A percentile compares a stretch with the other conserved stretches of the same genome.
These are phyloP conservation scores for Phoma sp. DNA, from an alignment of 2,329 filamentous ascomycete species.

Conservation along the genomic window DNA sequence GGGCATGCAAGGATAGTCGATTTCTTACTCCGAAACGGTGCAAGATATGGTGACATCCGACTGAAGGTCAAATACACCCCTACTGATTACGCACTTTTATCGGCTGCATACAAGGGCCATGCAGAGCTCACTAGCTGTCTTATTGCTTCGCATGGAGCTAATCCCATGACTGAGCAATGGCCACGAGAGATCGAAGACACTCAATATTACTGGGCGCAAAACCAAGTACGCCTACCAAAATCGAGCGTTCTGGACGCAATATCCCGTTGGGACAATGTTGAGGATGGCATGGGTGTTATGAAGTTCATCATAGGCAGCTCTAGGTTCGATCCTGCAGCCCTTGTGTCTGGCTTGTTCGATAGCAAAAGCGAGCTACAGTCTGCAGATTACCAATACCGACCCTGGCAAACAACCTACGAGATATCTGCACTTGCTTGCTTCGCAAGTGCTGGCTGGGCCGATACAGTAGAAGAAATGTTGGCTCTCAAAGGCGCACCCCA, in stretches of 20 bases:
- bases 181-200: slow-evolving; percentile 25
- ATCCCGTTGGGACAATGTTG: slow-evolving; percentile 24
- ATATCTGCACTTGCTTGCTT: slow-evolving; percentile 25
- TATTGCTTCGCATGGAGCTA: slow-evolving; percentile 22
- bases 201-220: slow-evolving; percentile 27
- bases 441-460: slow-evolving; percentile 25
- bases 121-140: slow-evolving; percentile 23
- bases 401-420: slow-evolving; percentile 29
- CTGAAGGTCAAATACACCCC: slow-evolving; percentile 19
- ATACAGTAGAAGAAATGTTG: slow-evolving; percentile 26
- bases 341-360: slow-evolving; percentile 25
- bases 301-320: slow-evolving; percentile 24
- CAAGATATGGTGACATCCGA: slow-evolving; percentile 22
- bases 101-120: slow-evolving; percentile 25
- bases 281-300: slow-evolving; percentile 21
- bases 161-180: slow-evolving; percentile 28
- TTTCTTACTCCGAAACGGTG: slow-evolving; percentile 22
- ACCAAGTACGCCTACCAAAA: slow-evolving; percentile 22
- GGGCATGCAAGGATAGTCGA: slow-evolving; percentile 24
- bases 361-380: slow-evolving; percentile 25
- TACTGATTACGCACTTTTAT: slow-evolving; percentile 21
- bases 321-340: slow-evolving; percentile 19
- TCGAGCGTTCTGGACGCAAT: slow-evolving; percentile 26
- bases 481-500: slow-evolving; percentile 16
- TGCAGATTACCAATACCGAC: slow-evolving; percentile 18